Evolutionary conservation across 805 yeast genomes (phyloP), one percentile per base, ranked within the genome.

Genomic region (Ogataea siamensis): DNA sequence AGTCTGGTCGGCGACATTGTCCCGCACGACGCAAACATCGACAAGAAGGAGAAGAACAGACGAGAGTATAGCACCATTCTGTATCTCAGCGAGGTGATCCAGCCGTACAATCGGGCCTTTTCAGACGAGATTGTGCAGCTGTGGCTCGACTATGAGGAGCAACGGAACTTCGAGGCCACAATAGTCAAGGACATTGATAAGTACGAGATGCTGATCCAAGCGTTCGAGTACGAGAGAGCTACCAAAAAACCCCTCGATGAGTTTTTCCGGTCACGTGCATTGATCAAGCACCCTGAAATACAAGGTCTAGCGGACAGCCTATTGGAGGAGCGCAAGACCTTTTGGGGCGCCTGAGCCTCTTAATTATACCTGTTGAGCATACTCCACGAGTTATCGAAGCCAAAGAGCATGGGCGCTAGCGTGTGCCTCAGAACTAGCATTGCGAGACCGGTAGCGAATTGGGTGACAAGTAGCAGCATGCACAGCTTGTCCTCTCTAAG

Each of bases 161-260:
- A 86, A 50, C 71, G 87, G 49, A 76, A 82, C 28, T 59, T 76
- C 17, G 98, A 91, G 61, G 96, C 97, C 9, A 71, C 80, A 38
- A 86, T 87, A 50, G 96, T 91, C 47, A 91, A 91, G 65, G 97
- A 91, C 62, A 78, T 93, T 44, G 98, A 91, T 63, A 91, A 91
- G 68, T 84, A 76, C 56, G 97, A 88, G 63, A 76, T 88, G 76
- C 68, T 85, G 47, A 73, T 83, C 49, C 87, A 86, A 65, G 82
- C 89, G 26, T 78, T 78, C 72, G 86, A 88, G 61, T 91, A 89
- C 57, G 96, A 87, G 65, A 80, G 78, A 50, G 67, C 68, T 47
- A 74, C 69, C 50, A 72, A 78, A 8, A 74, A 74, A 44, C 79
- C 77, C 50, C 70, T 91, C 43, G 67, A 71, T 34, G 88, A 86